phyloP scores from a whole-genome alignment of 352 stramenopile species.

The Phytopythium helicoides region DNA sequence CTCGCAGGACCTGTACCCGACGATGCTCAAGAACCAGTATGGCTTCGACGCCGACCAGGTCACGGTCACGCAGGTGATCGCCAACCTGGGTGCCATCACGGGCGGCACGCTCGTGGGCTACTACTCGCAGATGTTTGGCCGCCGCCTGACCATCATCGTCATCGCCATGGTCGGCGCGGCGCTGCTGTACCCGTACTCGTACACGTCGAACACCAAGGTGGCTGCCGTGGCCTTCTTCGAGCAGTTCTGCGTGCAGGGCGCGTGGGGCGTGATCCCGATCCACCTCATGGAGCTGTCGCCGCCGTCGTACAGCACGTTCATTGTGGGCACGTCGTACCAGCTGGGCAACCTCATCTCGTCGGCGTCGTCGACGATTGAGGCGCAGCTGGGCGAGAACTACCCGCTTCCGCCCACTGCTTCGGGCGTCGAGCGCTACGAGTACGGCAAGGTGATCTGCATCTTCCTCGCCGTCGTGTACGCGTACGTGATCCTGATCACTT shows the following conservation, averaged over 20 bases:
- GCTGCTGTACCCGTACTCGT: constrained; percentile 52
- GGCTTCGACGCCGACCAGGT: constrained; percentile 43
- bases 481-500: constrained; percentile 39
- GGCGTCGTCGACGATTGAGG: constrained; percentile 48
- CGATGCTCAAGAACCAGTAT: constrained; percentile 46
- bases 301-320: too few species aligned
- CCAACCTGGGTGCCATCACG: constrained; percentile 44
- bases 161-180: constrained; percentile 27
- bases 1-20: too few species aligned
- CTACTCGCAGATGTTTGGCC: constrained; percentile 53
- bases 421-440: constrained; percentile 21
- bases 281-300: too few species aligned
- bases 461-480: constrained; percentile 47
- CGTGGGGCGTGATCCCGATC: constrained; percentile 56
- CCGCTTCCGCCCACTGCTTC: constrained; percentile 26
- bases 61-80: constrained; percentile 43
- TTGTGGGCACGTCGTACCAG: constrained; percentile 49
- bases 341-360: constrained; percentile 58
- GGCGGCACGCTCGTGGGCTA: constrained; percentile 49
- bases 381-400: constrained; percentile 41
- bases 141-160: constrained; percentile 39
- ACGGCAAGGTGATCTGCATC: constrained; percentile 40
- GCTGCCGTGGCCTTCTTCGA: constrained; percentile 40
- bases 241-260: constrained; percentile 49
- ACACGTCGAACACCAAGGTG: constrained; percentile 18